phyloP scores from a whole-genome alignment of 1,139 yeast species.

The Sugiyamaella japonica region DNA sequence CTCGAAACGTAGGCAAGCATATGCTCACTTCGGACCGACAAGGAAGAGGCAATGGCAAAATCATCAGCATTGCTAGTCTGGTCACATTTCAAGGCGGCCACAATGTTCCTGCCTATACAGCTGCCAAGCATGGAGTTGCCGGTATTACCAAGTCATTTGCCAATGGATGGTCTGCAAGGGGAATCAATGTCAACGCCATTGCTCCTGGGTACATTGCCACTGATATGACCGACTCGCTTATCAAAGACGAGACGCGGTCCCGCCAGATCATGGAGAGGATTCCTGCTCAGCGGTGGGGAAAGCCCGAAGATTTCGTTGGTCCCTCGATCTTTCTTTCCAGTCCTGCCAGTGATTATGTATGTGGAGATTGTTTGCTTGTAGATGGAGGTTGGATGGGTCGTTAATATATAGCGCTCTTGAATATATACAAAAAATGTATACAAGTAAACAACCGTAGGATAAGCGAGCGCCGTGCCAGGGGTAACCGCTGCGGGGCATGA shows the following conservation, averaged over 20 bases:
- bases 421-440: no score
- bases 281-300: constrained; percentile 52
- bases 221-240: constrained; percentile 46
- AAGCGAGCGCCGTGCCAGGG: neutral
- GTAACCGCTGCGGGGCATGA: neutral
- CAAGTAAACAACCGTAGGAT: neutral
- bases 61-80: constrained; percentile 60
- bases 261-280: constrained; percentile 44
- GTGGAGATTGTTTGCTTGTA: constrained; percentile 52
- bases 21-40: constrained; percentile 39
- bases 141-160: constrained; percentile 50
- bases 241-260: constrained; percentile 38
- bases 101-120: constrained; percentile 48
- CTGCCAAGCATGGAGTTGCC: constrained; percentile 51
- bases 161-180: constrained; percentile 52
- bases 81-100: constrained; percentile 46
- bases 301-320: constrained; percentile 53
- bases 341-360: constrained; percentile 50
- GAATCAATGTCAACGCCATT: constrained; percentile 52
- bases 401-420: constrained; percentile 17
- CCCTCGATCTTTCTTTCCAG: constrained; percentile 51
- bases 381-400: constrained; percentile 56
- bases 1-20: constrained; percentile 47
- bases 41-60: constrained; percentile 61
- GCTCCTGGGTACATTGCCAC: constrained; percentile 56